Evolutionary conservation across 495 filamentous ascomycete species (phyloP).

Genomic region (Aspergillus panamensis): DNA sequence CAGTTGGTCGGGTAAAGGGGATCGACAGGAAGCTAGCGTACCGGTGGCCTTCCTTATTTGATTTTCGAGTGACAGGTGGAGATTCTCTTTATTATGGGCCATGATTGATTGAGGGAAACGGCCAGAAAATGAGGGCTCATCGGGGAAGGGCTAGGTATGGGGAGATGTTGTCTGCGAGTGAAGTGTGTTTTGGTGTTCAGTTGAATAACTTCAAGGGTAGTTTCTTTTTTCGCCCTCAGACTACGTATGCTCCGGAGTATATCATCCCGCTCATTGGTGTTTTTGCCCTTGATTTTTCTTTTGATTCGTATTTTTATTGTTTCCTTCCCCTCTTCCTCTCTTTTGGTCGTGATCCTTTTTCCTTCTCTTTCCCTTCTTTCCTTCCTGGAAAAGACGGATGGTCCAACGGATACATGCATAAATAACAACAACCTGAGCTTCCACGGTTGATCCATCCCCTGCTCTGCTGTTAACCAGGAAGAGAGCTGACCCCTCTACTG

Average conservation of each 20-base stretch:
- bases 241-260: no score
- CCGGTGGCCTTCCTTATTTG: not conserved
- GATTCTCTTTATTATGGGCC: no score
- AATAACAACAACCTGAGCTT: not conserved
- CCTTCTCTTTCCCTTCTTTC: not conserved
- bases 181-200: no score
- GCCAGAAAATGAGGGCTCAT: no score
- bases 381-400: not conserved
- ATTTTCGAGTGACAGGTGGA: no score
- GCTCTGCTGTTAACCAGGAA: not conserved
- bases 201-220: no score
- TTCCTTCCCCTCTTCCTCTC: not conserved
- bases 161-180: no score
- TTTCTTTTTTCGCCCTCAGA: no score
- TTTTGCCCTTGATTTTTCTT: not conserved
- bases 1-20: not conserved
- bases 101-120: no score
- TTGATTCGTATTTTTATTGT: not conserved
- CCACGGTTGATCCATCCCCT: not conserved
- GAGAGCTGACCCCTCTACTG: not conserved
- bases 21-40: not conserved
- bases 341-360: not conserved
- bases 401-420: constrained; percentile 8
- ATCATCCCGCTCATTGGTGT: no score
- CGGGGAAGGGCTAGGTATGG: no score